A percentile compares a stretch with the other conserved stretches of the same genome.
These are phyloP conservation scores for Datura wrightii DNA, from an alignment of 257 asterid species.

Conservation along the genomic window DNA sequence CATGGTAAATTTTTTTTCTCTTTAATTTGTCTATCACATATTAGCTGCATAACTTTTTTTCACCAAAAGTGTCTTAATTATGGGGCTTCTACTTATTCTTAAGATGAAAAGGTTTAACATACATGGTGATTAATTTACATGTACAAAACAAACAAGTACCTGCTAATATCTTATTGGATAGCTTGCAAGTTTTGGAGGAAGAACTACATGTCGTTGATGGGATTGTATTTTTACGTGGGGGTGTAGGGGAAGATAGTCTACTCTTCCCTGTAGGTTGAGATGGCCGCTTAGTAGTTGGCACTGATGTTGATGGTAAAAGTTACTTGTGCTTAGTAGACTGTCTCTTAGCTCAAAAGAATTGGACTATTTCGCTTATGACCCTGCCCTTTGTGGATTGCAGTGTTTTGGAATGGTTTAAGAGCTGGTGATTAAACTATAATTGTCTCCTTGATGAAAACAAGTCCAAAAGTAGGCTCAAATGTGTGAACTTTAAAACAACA, in stretches of 20 bases:
- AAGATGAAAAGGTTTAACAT: too few relatives aligned
- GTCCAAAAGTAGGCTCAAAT: neutral
- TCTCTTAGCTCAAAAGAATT: conserved; percentile 23
- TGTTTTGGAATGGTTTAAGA: neutral
- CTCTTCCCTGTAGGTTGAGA: neutral
- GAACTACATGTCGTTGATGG: too few relatives aligned
- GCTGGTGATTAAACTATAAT: neutral
- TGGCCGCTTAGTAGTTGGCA: neutral
- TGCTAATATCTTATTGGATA: too few relatives aligned
- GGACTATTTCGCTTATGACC: neutral
- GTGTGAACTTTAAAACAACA: neutral
- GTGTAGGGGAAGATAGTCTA: neutral
- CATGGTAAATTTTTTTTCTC: too few relatives aligned
- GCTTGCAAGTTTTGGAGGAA: too few relatives aligned
- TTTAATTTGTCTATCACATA: too few relatives aligned
- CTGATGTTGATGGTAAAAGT: conserved; percentile 32
- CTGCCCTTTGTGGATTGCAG: neutral
- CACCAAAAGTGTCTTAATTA: too few relatives aligned
- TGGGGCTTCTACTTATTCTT: too few relatives aligned
- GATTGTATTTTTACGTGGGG: too few relatives aligned
- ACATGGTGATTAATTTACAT: too few relatives aligned
- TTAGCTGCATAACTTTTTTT: too few relatives aligned
- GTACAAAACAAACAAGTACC: too few relatives aligned
- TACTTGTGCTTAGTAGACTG: conserved; percentile 37
- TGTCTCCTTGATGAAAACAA: neutral